Conservation (phyloP, 2,329 filamentous ascomycete species). For the Ceratocystis harringtonii region DNA sequence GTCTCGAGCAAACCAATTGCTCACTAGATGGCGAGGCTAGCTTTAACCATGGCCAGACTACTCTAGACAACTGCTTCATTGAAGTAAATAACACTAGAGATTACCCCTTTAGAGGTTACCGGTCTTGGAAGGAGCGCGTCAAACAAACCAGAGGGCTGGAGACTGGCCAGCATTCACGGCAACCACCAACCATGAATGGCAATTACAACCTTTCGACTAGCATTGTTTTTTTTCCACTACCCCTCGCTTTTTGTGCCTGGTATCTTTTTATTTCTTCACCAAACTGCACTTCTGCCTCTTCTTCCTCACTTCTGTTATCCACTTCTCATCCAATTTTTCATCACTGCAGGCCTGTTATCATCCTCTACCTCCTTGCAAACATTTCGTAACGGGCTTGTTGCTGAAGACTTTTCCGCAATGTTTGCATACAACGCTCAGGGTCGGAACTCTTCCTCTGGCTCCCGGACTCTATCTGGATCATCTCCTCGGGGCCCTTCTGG, state of each 20-base stretch:
- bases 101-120: neutral
- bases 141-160: constrained; percentile 1
- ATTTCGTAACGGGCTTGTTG: constrained; percentile 1
- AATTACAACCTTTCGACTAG: neutral
- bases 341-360: neutral
- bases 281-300: neutral
- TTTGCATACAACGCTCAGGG: constrained; percentile 10
- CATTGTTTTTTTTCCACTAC: neutral
- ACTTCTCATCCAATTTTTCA: constrained; percentile 7
- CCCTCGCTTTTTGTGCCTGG: neutral
- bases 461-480: neutral
- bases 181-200: constrained; percentile 2
- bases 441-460: constrained; percentile 4
- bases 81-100: neutral
- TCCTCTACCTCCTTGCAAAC: neutral
- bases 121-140: constrained; percentile 1
- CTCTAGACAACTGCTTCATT: neutral
- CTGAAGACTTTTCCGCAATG: constrained; percentile 6
- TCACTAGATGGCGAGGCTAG: neutral
- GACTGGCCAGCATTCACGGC: neutral
- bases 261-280: neutral
- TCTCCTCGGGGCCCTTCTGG: neutral
- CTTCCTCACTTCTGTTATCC: neutral
- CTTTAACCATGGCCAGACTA: neutral
- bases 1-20: neutral